Percentiles rank a stretch among this genome's conserved stretches.
These are phyloP conservation scores for Phylloporus scabripes DNA, from an alignment of 768 basidiomycete species.

Conservation along the genomic window DNA sequence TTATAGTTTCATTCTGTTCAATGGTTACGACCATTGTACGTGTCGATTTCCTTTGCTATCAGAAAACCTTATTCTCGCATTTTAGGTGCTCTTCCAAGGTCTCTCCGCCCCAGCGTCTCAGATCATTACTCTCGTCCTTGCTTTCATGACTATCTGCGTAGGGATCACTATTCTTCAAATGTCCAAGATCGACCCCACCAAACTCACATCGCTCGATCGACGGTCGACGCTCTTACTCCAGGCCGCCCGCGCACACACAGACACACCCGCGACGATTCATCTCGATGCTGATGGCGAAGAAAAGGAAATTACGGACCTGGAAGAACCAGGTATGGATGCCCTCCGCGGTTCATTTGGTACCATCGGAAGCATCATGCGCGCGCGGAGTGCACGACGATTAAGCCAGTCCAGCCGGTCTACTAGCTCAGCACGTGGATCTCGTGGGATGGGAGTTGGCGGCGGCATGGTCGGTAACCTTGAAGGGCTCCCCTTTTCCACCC, in stretches of 20 bases:
- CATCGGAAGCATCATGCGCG: conserved; percentile 84
- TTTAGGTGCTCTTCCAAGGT: conserved; percentile 83
- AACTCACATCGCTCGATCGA: conserved; percentile 77
- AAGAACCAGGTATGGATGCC: conserved; percentile 92
- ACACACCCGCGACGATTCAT: conserved; percentile 35
- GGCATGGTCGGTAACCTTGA: conserved; percentile 26
- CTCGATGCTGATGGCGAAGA: conserved; percentile 52
- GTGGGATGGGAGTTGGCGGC: conserved; percentile 22
- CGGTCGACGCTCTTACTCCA: conserved; percentile 86
- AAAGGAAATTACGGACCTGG: conserved; percentile 49
- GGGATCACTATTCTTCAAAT: conserved; percentile 96
- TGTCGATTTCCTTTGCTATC: conserved; percentile 6
- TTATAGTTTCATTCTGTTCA: conserved; percentile 73
- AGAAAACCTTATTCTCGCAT: conserved; percentile 1
- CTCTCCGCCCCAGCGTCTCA: conserved; percentile 68
- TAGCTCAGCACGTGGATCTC: conserved; percentile 16
- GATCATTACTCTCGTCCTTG: conserved; percentile 89
- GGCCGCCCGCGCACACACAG: conserved; percentile 71
- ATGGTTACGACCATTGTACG: conserved; percentile 78
- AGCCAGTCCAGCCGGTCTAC: conserved; percentile 41
- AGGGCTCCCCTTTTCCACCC: conserved; percentile 17
- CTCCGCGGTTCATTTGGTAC: conserved; percentile 89
- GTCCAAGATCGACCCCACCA: conserved; percentile 86
- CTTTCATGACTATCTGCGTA: conserved; percentile 84
- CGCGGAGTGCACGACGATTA: conserved; percentile 47